Conservation (phyloP, 768 basidiomycete genomes). For the Phlebiopsis flavidoalba region DNA sequence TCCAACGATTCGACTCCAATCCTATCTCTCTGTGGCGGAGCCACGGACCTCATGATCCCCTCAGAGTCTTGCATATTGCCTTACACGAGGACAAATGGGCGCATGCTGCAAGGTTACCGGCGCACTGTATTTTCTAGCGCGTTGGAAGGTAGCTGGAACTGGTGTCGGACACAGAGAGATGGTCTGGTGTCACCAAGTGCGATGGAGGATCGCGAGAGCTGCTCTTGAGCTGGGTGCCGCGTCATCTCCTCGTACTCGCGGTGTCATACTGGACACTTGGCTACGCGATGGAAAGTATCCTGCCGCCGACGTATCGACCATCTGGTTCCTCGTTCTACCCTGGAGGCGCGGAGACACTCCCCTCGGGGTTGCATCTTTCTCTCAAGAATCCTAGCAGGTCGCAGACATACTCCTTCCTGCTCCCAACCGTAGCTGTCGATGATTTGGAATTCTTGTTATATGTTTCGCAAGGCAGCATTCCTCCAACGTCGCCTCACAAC, state of each 20-base stretch:
- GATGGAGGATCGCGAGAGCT: conserved; percentile 80
- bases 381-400: conserved; percentile 39
- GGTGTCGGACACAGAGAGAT: conserved; percentile 94
- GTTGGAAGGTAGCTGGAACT: conserved; percentile 89
- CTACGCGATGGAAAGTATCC: conserved; percentile 54
- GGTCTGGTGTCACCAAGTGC: conserved; percentile 98
- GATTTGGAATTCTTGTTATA: conserved; percentile 44
- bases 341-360: conserved; percentile 2
- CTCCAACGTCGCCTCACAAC: conserved; percentile 45
- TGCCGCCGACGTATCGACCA: conserved; percentile 26
- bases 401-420: conserved; percentile 49
- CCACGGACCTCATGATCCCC: conserved; percentile 86
- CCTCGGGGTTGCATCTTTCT: conserved; percentile 26
- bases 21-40: conserved; percentile 86
- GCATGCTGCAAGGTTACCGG: conserved; percentile 31
- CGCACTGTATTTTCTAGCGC: conserved; percentile 79
- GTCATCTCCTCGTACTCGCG: conserved; percentile 25
- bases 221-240: conserved; percentile 60
- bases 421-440: conserved; percentile 18
- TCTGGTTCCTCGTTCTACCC: background rate
- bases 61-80: conserved; percentile 82
- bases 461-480: conserved; percentile 55
- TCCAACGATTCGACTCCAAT: conserved; percentile 51
- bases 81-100: background rate
- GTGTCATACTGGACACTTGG: conserved; percentile 55